These are phyloP conservation scores for Chrysoporthe deuterocubensis DNA, from an alignment of 2,329 filamentous ascomycete genomes.

Conservation along the genomic window DNA sequence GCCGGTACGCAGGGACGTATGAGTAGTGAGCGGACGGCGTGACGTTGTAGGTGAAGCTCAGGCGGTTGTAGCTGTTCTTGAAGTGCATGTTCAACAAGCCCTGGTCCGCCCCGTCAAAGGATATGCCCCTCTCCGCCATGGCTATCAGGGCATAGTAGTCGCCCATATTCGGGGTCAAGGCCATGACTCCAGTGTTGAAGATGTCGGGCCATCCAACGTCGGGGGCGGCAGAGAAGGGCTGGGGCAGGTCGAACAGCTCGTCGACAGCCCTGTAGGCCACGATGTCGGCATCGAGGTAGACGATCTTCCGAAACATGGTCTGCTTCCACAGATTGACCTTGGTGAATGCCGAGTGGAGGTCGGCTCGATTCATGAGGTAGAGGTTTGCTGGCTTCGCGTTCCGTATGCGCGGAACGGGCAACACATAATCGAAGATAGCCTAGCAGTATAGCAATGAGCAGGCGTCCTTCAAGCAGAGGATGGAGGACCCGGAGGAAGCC, in stretches of 20 bases:
- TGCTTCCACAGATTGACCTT: conserved; percentile 96
- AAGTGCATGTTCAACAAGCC: conserved; percentile 96
- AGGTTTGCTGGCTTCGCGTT: conserved; percentile 82
- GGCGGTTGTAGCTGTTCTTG: conserved; percentile 77
- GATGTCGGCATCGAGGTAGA: conserved; percentile 93
- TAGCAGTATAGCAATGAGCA: conserved; percentile 43
- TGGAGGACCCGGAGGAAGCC: conserved; percentile 29
- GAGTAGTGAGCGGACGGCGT: conserved; percentile 97
- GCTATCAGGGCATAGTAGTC: conserved; percentile 86
- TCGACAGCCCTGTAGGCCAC: conserved; percentile 90
- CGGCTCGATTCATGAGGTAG: conserved; percentile 86
- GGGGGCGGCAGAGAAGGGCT: conserved; percentile 73
- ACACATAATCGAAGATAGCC: conserved; percentile 85
- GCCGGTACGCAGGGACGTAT: conserved; percentile 91
- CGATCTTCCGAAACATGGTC: conserved; percentile 85
- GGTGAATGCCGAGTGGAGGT: conserved; percentile 91
- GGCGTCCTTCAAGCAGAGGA: conserved; percentile 14
- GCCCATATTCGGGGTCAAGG: conserved; percentile 80
- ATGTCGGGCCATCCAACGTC: conserved; percentile 98
- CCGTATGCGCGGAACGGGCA: conserved; percentile 79
- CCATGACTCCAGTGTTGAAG: conserved; percentile 98
- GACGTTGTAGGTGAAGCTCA: conserved; percentile 97
- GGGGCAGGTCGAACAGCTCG: conserved; percentile 76
- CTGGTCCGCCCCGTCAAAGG: conserved; percentile 97
- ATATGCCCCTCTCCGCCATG: conserved; percentile 84